Evolutionary conservation across 2,329 filamentous ascomycete species (phyloP).

Genomic region (Daldinia sp.): DNA sequence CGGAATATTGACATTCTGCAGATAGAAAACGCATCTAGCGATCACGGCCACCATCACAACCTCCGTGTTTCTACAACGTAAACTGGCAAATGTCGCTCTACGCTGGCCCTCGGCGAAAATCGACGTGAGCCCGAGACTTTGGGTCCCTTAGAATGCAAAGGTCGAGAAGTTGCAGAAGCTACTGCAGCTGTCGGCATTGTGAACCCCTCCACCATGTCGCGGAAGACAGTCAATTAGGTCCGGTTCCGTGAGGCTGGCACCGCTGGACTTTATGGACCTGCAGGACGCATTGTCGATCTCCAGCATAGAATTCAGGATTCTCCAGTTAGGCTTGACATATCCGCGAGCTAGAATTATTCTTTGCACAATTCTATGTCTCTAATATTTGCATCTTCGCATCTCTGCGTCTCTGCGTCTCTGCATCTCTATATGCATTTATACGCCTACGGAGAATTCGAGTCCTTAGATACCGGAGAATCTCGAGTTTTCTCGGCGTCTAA

Average conservation of each 20-base stretch:
- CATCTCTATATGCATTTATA: neutral
- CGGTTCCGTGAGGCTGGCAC: constrained; percentile 21
- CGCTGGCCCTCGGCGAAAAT: constrained; percentile 16
- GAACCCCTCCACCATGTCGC: neutral
- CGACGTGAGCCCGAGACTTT: constrained; percentile 26
- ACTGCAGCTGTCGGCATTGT: constrained; percentile 13
- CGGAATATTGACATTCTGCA: constrained; percentile 13
- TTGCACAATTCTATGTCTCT: neutral
- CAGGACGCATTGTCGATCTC: constrained; percentile 26
- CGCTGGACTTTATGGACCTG: constrained; percentile 17
- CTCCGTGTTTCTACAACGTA: neutral
- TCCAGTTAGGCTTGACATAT: neutral
- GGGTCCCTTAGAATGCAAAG: constrained; percentile 25
- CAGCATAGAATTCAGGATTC: constrained; percentile 9
- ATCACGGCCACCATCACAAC: neutral
- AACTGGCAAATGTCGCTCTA: neutral
- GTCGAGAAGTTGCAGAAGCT: constrained; percentile 14
- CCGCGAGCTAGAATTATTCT: neutral
- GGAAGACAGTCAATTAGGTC: constrained; percentile 17
- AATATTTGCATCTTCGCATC: neutral
- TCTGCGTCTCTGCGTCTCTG: neutral
- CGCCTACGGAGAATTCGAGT: neutral
- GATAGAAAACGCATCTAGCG: neutral
- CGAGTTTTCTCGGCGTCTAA: neutral
- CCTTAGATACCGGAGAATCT: neutral